A percentile compares a stretch with the other conserved stretches of the same genome.
Evolutionary conservation across 768 basidiomycete species (phyloP).

Genomic region (Amanita jacksonii): DNA sequence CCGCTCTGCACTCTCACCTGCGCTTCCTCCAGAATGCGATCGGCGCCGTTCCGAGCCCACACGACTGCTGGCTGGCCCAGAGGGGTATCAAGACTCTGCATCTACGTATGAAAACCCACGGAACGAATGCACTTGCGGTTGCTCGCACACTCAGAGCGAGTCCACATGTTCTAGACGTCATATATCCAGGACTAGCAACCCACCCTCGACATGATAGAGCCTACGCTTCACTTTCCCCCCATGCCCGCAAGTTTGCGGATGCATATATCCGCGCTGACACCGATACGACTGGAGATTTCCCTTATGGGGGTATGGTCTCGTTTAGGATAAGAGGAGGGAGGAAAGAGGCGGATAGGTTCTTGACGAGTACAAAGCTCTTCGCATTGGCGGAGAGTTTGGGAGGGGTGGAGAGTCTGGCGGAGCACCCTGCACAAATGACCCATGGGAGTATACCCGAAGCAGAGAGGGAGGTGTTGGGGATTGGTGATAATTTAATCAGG

Average conservation of each 20-base stretch:
- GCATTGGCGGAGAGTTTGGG: constrained; percentile 84
- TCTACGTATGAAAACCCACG: constrained; percentile 82
- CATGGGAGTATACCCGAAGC: constrained; percentile 58
- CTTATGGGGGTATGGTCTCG: constrained; percentile 87
- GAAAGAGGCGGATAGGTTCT: constrained; percentile 53
- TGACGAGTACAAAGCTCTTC: constrained; percentile 58
- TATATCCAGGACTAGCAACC: constrained; percentile 74
- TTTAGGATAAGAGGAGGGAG: constrained; percentile 57
- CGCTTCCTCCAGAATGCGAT: constrained; percentile 88
- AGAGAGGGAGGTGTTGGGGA: constrained; percentile 63
- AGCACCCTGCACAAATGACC: constrained; percentile 84
- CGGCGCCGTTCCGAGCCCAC: constrained; percentile 76
- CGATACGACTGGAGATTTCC: constrained; percentile 47
- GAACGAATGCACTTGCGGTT: constrained; percentile 69
- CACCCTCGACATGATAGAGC: constrained; percentile 63
- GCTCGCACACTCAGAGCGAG: constrained; percentile 49
- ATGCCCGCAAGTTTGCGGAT: constrained; percentile 59
- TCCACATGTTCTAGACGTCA: constrained; percentile 65
- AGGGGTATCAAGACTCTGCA: constrained; percentile 88
- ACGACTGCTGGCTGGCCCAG: constrained; percentile 86
- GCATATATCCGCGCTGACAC: constrained; percentile 14
- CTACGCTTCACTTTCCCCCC: constrained; percentile 50
- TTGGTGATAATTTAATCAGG: constrained; percentile 67
- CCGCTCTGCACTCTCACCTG: constrained; percentile 41
- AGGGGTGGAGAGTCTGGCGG: constrained; percentile 86